phyloP scores from a whole-genome alignment of 2,329 filamentous ascomycete species.

The Ustilaginoidea virens region DNA sequence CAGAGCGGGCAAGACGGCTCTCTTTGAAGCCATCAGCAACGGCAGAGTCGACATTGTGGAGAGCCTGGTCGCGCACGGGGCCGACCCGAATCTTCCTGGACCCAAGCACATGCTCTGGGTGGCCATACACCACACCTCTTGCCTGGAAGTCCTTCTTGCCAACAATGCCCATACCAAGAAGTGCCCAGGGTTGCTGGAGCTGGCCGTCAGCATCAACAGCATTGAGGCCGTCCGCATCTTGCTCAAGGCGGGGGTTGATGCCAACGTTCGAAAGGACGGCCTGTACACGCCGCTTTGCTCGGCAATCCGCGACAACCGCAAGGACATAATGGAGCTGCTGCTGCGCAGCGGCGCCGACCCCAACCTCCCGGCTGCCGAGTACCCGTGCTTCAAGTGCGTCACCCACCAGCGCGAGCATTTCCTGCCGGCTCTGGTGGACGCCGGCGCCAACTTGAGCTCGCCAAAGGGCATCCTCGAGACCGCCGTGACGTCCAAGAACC shows the following conservation, averaged over 20 bases:
- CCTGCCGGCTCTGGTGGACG: conserved; percentile 41
- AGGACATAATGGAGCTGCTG: conserved; percentile 45
- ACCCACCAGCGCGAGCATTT: conserved; percentile 48
- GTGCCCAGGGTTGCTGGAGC: conserved; percentile 46
- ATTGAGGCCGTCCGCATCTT: conserved; percentile 44
- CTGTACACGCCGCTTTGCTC: conserved; percentile 54
- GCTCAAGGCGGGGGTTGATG: conserved; percentile 41
- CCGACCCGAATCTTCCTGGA: conserved; percentile 52
- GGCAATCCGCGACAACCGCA: conserved; percentile 49
- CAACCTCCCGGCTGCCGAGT: conserved; percentile 47
- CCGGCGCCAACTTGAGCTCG: conserved; percentile 40
- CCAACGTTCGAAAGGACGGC: conserved; percentile 47
- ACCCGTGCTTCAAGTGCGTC: conserved; percentile 52
- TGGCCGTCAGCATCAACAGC: conserved; percentile 47
- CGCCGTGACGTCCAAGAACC: conserved; percentile 45
- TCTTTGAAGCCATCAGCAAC: conserved; percentile 45
- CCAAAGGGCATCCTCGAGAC: conserved; percentile 53
- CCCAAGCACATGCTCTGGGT: conserved; percentile 57
- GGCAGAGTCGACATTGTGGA: conserved; percentile 41
- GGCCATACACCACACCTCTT: conserved; percentile 40
- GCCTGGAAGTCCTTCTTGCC: conserved; percentile 40
- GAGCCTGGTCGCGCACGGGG: conserved; percentile 35
- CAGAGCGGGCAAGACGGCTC: conserved; percentile 43
- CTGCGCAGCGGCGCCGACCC: conserved; percentile 42
- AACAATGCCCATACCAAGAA: conserved; percentile 46